These are phyloP conservation scores for Bipolaris bicolor DNA, from an alignment of 2,329 filamentous ascomycete species.

Conservation along the genomic window DNA sequence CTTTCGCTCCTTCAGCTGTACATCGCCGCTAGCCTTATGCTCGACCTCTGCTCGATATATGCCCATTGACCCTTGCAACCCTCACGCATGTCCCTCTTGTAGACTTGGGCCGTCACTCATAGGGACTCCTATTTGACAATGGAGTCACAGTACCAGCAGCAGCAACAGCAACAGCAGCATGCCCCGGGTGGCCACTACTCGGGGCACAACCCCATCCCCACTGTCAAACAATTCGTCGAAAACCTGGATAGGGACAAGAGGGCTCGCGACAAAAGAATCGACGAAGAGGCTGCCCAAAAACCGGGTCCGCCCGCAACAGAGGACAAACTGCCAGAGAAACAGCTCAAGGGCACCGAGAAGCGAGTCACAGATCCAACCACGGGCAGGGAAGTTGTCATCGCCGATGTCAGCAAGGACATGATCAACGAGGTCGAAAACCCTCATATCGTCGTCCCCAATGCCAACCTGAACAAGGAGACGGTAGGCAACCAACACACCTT, in stretches of 20 bases:
- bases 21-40: constrained; percentile 9
- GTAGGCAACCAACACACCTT: constrained; percentile 43
- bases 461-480: constrained; percentile 78
- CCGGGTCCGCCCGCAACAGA: constrained; percentile 39
- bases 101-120: constrained; percentile 5
- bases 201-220: constrained; percentile 82
- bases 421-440: constrained; percentile 75
- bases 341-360: constrained; percentile 58
- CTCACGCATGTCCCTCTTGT: constrained; percentile 7
- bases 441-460: constrained; percentile 82
- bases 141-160: constrained; percentile 52
- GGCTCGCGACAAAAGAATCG: constrained; percentile 73
- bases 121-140: constrained; percentile 5
- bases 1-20: constrained; percentile 20
- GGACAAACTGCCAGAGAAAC: constrained; percentile 56
- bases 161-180: constrained; percentile 54
- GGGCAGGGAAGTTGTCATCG: constrained; percentile 82
- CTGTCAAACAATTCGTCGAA: constrained; percentile 82
- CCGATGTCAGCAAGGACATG: constrained; percentile 75
- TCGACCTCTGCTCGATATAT: constrained; percentile 2
- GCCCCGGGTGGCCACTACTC: constrained; percentile 75
- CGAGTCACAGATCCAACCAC: constrained; percentile 86
- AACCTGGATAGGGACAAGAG: constrained; percentile 80
- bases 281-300: constrained; percentile 52
- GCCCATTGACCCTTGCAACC: constrained; percentile 3